Evolutionary conservation across 78 protist species (phyloP).

Genomic region (Guillardia theta): DNA sequence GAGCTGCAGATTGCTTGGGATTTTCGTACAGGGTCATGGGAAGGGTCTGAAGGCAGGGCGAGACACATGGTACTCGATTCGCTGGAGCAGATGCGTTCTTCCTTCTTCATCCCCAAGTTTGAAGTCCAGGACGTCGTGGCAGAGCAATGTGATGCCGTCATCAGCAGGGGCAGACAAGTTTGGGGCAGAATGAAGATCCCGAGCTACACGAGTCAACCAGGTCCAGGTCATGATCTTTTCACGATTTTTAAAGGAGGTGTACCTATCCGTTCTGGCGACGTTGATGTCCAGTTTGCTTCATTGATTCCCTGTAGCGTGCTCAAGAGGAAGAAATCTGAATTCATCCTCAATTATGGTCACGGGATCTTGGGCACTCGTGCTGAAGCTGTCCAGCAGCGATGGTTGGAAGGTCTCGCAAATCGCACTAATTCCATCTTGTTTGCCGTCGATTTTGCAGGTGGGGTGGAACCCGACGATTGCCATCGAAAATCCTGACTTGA

Average conservation of each 20-base stretch:
- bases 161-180: neutral
- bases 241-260: neutral
- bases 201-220: neutral
- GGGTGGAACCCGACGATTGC: neutral
- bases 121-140: neutral
- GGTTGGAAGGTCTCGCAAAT: too few species aligned
- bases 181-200: neutral
- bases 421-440: too few species aligned
- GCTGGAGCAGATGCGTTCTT: neutral
- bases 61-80: neutral
- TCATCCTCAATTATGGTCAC: neutral
- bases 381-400: neutral
- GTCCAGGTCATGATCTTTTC: neutral
- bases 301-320: neutral
- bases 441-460: neutral
- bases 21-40: neutral
- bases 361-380: neutral
- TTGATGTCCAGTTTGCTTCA: neutral
- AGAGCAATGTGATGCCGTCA: neutral
- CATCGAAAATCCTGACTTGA: neutral
- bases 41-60: neutral
- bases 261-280: neutral
- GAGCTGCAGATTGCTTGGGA: neutral
- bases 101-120: neutral
- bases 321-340: neutral